Base-by-base conservation (phyloP, 306 rosid genomes). In the Sphenostylis stenocarpa region DNA sequence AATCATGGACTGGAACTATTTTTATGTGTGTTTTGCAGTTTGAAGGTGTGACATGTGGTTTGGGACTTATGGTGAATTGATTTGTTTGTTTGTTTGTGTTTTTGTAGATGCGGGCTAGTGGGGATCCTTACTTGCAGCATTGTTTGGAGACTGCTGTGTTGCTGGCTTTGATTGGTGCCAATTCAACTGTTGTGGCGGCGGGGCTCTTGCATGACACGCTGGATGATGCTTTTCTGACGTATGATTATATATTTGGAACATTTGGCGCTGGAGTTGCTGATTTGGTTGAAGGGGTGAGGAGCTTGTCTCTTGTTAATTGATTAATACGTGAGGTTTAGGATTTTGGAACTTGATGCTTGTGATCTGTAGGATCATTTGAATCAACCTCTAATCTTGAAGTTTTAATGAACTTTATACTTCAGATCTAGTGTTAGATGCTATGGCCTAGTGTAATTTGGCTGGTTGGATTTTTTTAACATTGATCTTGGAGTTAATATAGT, bases 201-300 rank as follows among this genome's bases (percentile, higher is more conserved):
- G 99, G 99, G 85, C 99, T 96, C 62, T 87, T 96, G 81, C 99
- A 92, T 68, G 99, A 96, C 81, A 87, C 98, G 13, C 90, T 96
- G 79, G 98, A 96, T 67, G 98, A 96, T 76, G 87, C 98, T 70
- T 91, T 73, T 76, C 74, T 92, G 83, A 86, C 84, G 47, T 86
- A 85, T 39, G 97, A 91, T 87, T 86, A 89, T 70, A 85, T 96
- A 77, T 79, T 67, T 74, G 88, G 80, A 69, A 84, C 81, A 45
- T 92, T 92, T 81, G 98, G 97, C 20, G 85, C 91, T 57, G 97
- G 88, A 67, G 94, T 91, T 82, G 86, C 98, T 73, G 94, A 96
- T 87, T 85, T 96, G 78, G 98, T 96, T 31, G 89, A 85, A 85
- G 98, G 94, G 90, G 99, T 96, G 85, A 89, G 92, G 81, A 70